Evolutionary conservation across 2,329 filamentous ascomycete species (phyloP), one percentile per base, ranked within the genome.

Genomic region (Orbilia brochopaga): DNA sequence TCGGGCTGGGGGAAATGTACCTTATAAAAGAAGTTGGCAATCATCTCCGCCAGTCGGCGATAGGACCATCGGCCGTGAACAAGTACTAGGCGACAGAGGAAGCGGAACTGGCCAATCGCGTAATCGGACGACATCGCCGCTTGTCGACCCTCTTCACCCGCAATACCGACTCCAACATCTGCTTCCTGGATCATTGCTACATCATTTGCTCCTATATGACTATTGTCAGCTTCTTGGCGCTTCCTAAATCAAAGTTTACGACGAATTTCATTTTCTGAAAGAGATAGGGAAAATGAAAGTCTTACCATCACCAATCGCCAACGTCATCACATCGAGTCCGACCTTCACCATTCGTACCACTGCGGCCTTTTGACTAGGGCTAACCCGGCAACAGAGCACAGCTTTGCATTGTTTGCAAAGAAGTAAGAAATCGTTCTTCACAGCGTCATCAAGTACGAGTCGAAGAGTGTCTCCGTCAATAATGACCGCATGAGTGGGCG

Each of bases 1-100:
- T n/a, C n/a, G n/a, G n/a, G n/a, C n/a, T 54, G 35, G 51, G 35
- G 13, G 24, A 44, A 50, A 74, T 81, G 77, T 79, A 87, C 86
- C 82, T 99, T 99, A 86, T 97, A 99, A 83, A 99, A 99, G 84
- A 99, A 99, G 80, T 99, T 99, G 79, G 92, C 91, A 77, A 95
- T 97, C 52, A 89, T 90, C 82, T 99, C 94, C 30, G 89, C 91
- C 79, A 99, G 82, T 76, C 94, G 87, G 59, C 93, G 87, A 81
- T 99, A 99, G n/a, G 92, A 96, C 91, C 92, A 97, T 67, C 92
- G 87, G 67, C 92, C 92, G 78, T 97, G 92, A 2, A 97, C 92
- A 19, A 97, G 85, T 30, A 97, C 85, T 72, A 97, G 83, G 61
- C 92, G 84, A 76, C 92, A 88, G 57, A 97, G 83, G 81, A 90